phyloP scores from a whole-genome alignment of 228 moss, liverwort and hornwort genomes.

The Sphagnum magellanicum region DNA sequence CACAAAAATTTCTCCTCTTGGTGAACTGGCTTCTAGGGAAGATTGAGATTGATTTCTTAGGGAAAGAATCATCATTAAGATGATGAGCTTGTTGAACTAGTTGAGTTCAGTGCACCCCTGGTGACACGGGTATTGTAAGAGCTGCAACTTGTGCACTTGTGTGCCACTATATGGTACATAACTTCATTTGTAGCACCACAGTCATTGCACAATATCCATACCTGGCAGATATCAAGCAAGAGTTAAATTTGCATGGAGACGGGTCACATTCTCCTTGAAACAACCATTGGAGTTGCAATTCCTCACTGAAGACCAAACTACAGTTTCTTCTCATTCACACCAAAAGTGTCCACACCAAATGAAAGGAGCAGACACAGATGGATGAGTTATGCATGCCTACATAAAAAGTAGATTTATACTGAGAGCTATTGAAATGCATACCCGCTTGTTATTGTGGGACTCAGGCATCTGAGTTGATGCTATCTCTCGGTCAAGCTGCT shows the following conservation, averaged over 20 bases:
- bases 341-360: too few relatives aligned
- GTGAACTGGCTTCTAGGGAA: too few relatives aligned
- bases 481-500: conserved; percentile 46
- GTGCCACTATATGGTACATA: conserved; percentile 52
- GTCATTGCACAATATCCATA: conserved; percentile 86
- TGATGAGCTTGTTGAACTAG: too few relatives aligned
- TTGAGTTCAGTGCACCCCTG: too few relatives aligned
- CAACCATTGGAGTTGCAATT: too few relatives aligned
- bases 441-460: conserved; percentile 54
- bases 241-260: not conserved
- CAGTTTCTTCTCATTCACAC: too few relatives aligned
- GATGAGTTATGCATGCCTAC: not conserved
- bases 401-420: not conserved
- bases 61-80: too few relatives aligned
- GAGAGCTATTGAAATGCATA: not conserved
- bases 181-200: conserved; percentile 62
- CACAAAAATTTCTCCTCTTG: too few relatives aligned
- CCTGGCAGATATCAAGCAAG: conserved; percentile 14
- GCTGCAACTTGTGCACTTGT: conserved; percentile 61
- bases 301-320: too few relatives aligned
- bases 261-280: too few relatives aligned
- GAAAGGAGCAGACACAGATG: too few relatives aligned
- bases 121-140: conserved; percentile 51
- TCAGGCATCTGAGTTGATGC: conserved; percentile 84
- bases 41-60: too few relatives aligned